phyloP scores from a whole-genome alignment of 345 rosid species.

The Arabis hirsuta region DNA sequence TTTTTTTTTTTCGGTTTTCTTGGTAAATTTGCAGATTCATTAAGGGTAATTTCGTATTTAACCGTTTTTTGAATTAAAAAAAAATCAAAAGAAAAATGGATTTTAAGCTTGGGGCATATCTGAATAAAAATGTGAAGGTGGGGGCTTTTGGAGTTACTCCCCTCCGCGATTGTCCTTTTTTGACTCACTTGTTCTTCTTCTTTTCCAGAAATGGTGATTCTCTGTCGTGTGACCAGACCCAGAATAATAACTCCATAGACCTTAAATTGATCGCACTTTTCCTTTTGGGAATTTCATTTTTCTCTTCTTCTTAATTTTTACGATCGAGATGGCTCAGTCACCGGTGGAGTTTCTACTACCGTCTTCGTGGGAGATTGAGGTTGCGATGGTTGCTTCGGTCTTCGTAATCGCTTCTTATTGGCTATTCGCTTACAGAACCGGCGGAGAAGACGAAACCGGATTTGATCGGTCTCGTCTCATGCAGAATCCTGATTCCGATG shows the following conservation, averaged over 20 bases:
- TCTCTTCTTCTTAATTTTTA: background rate
- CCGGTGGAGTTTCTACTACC: conserved; percentile 63
- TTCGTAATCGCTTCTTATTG: conserved; percentile 66
- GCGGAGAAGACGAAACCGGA: conserved; percentile 44
- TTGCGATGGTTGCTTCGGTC: conserved; percentile 65
- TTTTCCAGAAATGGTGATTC: conserved; percentile 27
- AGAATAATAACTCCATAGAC: conserved; percentile 3
- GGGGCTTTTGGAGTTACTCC: no score
- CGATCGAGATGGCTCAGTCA: conserved; percentile 48
- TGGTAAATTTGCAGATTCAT: no score
- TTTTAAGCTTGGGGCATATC: no score
- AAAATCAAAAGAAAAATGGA: no score
- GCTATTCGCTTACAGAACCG: conserved; percentile 54
- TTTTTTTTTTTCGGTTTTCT: no score
- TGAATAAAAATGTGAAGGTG: no score
- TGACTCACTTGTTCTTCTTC: conserved; percentile 38
- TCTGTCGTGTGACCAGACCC: conserved; percentile 8
- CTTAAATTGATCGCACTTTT: background rate
- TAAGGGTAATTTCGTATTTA: no score
- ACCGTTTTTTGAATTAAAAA: no score
- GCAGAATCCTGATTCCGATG: conserved; percentile 54
- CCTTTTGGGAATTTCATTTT: background rate
- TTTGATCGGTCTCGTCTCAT: conserved; percentile 51
- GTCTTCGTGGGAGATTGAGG: conserved; percentile 88
- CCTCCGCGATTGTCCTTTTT: conserved; percentile 26